These are phyloP conservation scores for Leucocoprinus sp. DNA, from an alignment of 768 basidiomycete genomes.

Conservation along the genomic window DNA sequence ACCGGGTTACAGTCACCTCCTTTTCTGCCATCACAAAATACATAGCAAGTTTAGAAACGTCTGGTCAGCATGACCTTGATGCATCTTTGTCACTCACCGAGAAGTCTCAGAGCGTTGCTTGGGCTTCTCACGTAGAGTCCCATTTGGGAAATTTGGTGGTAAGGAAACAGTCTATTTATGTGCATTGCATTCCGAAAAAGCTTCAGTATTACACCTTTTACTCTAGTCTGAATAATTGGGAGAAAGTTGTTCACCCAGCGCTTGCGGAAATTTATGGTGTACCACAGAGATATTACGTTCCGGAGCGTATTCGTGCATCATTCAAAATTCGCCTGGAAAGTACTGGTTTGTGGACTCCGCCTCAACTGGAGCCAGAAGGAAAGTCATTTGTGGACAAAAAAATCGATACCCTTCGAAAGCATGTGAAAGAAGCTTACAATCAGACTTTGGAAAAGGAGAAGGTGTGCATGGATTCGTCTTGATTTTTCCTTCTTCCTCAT, in stretches of 20 bases:
- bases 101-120: slow-evolving; percentile 48
- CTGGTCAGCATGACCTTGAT: slow-evolving; percentile 38
- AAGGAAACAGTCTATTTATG: slow-evolving; percentile 19
- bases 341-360: slow-evolving; percentile 50
- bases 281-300: slow-evolving; percentile 71
- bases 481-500: neutral
- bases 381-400: slow-evolving; percentile 31
- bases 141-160: slow-evolving; percentile 68
- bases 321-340: slow-evolving; percentile 53
- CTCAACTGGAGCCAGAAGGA: slow-evolving; percentile 29
- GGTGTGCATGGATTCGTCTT: slow-evolving; percentile 27
- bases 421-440: slow-evolving; percentile 31
- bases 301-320: slow-evolving; percentile 48
- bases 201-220: slow-evolving; percentile 59
- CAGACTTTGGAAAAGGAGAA: slow-evolving; percentile 59
- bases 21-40: slow-evolving; percentile 60
- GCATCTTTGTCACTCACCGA: slow-evolving; percentile 35
- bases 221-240: slow-evolving; percentile 56
- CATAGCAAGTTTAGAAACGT: slow-evolving; percentile 40
- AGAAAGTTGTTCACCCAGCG: slow-evolving; percentile 41
- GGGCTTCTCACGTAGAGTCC: slow-evolving; percentile 58
- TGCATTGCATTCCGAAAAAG: neutral
- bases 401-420: slow-evolving; percentile 22
- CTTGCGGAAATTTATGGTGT: slow-evolving; percentile 51
- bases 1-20: slow-evolving; percentile 38